Percentiles rank a stretch among this genome's conserved stretches.
Evolutionary conservation across 805 yeast species (phyloP).

Genomic region (Clavispora carvajalis): DNA sequence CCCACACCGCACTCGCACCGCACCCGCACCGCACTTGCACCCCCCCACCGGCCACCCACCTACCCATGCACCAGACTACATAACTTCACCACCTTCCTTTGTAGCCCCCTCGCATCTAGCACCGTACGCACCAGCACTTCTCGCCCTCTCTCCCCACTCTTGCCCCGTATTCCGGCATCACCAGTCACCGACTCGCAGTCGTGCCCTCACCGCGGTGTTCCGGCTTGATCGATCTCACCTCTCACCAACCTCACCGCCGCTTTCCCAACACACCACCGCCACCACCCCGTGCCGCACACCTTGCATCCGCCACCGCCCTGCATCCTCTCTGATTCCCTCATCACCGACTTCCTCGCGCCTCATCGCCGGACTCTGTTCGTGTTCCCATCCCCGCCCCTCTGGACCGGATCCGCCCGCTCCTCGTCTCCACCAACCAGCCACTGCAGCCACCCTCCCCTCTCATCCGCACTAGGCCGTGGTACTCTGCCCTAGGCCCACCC

Average conservation of each 20-base stretch:
- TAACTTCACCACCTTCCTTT: too few species aligned
- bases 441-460: too few species aligned
- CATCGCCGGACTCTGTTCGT: background rate
- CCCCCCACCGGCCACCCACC: too few species aligned
- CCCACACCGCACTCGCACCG: too few species aligned
- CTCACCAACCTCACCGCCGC: constrained; percentile 3
- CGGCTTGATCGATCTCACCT: background rate
- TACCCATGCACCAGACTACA: too few species aligned
- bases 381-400: too few species aligned
- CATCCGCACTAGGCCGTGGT: background rate
- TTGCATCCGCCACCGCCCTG: too few species aligned
- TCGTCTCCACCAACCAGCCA: too few species aligned
- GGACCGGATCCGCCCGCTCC: too few species aligned
- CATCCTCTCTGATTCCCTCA: too few species aligned
- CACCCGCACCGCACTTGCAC: too few species aligned
- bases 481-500: background rate
- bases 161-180: background rate
- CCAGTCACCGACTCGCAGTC: background rate
- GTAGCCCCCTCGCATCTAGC: background rate
- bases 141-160: background rate
- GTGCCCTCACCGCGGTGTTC: background rate
- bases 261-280: constrained; percentile 1
- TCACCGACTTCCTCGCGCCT: constrained; percentile 2
- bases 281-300: too few species aligned
- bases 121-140: background rate